Conservation (phyloP, 1,139 yeast genomes). For the Nadsonia starkeyi-henricii region DNA sequence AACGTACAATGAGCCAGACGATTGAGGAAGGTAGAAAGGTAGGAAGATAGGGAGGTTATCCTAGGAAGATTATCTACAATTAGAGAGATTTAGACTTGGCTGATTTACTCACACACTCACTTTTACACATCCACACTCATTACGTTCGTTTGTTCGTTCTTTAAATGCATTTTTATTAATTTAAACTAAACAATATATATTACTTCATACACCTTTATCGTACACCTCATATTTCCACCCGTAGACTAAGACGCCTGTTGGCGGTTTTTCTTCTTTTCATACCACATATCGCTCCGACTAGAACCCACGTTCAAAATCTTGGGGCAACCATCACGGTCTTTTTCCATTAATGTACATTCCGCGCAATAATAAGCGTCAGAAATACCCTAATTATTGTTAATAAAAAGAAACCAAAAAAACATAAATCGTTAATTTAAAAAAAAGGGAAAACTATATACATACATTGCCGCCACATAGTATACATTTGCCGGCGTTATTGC, state of each 20-base stretch:
- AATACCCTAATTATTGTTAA: slow-evolving; percentile 28
- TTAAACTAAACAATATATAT: no score
- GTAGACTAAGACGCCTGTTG: not conserved
- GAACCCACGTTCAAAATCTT: slow-evolving; percentile 69
- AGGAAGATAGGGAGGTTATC: no score
- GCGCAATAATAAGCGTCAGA: slow-evolving; percentile 70
- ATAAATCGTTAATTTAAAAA: not conserved
- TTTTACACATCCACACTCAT: no score
- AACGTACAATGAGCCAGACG: slow-evolving; percentile 7
- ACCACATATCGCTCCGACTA: slow-evolving; percentile 52
- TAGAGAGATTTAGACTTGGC: no score
- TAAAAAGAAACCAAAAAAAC: not conserved
- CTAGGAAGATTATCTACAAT: no score
- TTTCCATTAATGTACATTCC: slow-evolving; percentile 71
- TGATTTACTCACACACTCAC: no score
- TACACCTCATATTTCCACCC: no score
- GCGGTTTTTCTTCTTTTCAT: slow-evolving; percentile 34
- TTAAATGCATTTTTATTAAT: no score
- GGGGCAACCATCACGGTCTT: slow-evolving; percentile 90
- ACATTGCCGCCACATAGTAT: slow-evolving; percentile 48
- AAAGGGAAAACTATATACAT: not conserved
- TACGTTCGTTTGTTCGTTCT: no score
- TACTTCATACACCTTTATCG: no score
- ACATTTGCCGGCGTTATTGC: slow-evolving; percentile 50
- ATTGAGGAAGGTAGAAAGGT: no score